Evolutionary conservation across 352 stramenopile species (phyloP).

Genomic region (Nannochloropsis limnetica): DNA sequence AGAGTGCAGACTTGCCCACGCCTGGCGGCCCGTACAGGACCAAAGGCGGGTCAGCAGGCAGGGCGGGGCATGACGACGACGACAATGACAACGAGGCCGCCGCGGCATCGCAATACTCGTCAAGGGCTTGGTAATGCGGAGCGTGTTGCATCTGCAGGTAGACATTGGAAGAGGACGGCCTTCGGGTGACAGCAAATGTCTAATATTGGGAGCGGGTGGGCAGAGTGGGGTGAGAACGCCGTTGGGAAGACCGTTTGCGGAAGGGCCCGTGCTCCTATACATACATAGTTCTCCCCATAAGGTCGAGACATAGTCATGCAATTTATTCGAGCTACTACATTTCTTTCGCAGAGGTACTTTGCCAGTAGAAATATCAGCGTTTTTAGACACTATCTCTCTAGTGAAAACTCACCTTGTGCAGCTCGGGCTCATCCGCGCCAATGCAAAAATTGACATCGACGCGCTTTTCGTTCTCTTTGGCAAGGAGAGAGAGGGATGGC

Average conservation of each 20-base stretch:
- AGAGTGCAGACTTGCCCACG: constrained; percentile 14
- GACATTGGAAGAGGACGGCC: constrained; percentile 2
- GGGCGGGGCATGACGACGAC: background rate
- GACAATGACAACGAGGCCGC: background rate
- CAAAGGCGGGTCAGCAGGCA: background rate
- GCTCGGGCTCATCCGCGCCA: background rate
- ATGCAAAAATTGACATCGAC: constrained; percentile 8
- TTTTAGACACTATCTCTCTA: no score
- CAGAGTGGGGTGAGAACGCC: background rate
- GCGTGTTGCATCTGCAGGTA: background rate
- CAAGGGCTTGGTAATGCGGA: background rate
- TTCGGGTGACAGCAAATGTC: background rate
- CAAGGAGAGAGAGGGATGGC: background rate
- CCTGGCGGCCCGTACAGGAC: background rate
- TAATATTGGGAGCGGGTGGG: background rate
- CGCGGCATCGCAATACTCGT: background rate
- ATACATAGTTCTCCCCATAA: background rate
- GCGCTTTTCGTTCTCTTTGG: background rate
- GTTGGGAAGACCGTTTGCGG: background rate
- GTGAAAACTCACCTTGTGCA: constrained; percentile 16
- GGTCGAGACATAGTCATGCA: background rate
- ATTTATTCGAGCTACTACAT: background rate
- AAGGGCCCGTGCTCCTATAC: background rate
- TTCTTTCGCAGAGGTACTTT: background rate
- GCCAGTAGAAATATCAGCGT: no score